Conservation (phyloP, 257 asterid species). For the Mitragyna speciosa region DNA sequence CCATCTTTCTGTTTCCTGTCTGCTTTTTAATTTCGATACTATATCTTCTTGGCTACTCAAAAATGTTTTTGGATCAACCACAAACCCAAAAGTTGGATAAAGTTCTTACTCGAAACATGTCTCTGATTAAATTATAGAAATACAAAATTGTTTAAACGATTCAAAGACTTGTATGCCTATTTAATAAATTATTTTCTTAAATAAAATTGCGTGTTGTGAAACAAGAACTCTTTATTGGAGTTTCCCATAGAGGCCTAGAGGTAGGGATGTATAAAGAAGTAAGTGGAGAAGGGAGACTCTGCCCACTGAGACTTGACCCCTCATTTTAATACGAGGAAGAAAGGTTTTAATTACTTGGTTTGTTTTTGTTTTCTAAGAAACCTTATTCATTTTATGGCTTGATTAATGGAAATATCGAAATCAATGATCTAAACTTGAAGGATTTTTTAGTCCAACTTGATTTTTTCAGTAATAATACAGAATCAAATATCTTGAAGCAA, state of each 20-base stretch:
- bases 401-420: not conserved
- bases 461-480: not conserved
- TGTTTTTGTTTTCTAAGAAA: not conserved
- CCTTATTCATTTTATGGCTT: not conserved
- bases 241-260: no score
- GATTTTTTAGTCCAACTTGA: not conserved
- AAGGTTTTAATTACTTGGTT: not conserved
- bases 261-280: not conserved
- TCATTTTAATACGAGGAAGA: not conserved
- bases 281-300: not conserved
- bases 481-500: not conserved
- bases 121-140: not conserved
- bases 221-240: not conserved
- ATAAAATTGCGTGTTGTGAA: not conserved
- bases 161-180: not conserved
- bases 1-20: not conserved
- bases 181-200: not conserved
- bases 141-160: not conserved
- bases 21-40: not conserved
- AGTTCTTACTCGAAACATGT: not conserved
- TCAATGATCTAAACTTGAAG: not conserved
- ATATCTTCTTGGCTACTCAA: not conserved
- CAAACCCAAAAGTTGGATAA: not conserved
- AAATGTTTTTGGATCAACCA: not conserved
- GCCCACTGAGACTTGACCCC: not conserved